Evolutionary conservation across 805 yeast species (phyloP).

Genomic region (Candida awuae): DNA sequence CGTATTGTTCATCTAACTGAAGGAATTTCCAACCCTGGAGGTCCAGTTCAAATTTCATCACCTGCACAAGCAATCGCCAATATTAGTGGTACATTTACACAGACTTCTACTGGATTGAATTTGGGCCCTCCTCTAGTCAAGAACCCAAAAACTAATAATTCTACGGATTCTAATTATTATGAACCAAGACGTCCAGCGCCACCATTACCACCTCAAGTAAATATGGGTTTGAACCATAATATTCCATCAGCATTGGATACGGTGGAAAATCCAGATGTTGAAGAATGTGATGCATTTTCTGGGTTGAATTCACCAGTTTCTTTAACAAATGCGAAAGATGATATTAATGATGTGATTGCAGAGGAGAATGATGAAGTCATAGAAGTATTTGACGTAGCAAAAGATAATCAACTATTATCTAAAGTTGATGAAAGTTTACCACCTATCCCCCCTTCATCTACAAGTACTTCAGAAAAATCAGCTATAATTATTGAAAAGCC

Average conservation of each 20-base stretch:
- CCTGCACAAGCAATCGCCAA: constrained; percentile 10
- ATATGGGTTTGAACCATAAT: not conserved
- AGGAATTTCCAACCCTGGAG: constrained; percentile 18
- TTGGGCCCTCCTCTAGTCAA: not conserved
- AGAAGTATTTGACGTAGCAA: not conserved
- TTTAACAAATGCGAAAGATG: not conserved
- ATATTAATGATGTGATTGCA: constrained; percentile 1
- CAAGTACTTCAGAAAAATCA: not conserved
- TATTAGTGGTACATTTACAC: constrained; percentile 3
- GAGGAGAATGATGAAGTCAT: constrained; percentile 9
- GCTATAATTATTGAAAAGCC: not conserved
- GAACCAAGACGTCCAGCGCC: constrained; percentile 12
- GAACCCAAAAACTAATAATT: not conserved
- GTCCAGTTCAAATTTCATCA: constrained; percentile 16
- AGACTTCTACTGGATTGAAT: not conserved
- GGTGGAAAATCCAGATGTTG: not conserved
- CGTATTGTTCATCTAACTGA: constrained; percentile 20
- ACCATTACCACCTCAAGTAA: constrained; percentile 6
- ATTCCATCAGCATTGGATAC: constrained; percentile 2
- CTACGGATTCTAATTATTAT: not conserved
- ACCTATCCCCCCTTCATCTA: constrained; percentile 4
- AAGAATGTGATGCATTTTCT: not conserved
- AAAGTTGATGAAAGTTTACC: constrained; percentile 8
- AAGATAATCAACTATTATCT: not conserved
- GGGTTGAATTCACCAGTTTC: constrained; percentile 8